phyloP scores from a whole-genome alignment of 257 asterid genomes.

The Solanum chilense region DNA sequence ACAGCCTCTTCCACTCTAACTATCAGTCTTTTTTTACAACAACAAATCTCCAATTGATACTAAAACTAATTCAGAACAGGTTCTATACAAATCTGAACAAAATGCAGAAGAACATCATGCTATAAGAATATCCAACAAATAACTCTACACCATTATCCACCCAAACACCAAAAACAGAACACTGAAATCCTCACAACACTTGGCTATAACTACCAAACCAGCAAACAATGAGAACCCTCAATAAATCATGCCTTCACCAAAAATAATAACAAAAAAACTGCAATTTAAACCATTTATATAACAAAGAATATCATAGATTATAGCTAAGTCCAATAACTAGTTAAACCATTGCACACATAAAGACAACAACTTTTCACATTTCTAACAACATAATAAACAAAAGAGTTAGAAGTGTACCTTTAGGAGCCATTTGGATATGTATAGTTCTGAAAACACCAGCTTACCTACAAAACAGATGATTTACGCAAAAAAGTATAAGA shows the following conservation, averaged over 20 bases:
- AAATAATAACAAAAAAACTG: background rate
- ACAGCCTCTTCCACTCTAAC: background rate
- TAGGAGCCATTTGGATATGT: conserved; percentile 36
- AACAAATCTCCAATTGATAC: background rate
- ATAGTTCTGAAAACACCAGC: background rate
- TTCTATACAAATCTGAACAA: background rate
- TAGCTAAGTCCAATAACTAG: background rate
- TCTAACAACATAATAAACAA: background rate
- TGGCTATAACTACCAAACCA: background rate
- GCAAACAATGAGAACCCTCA: background rate
- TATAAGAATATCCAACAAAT: background rate
- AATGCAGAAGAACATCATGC: background rate
- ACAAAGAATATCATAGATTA: background rate
- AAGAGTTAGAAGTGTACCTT: conserved; percentile 22
- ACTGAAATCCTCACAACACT: background rate
- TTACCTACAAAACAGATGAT: conserved; percentile 16
- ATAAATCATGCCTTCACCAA: background rate
- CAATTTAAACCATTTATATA: background rate
- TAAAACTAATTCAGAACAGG: background rate
- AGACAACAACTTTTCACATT: background rate
- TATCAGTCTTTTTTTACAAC: background rate
- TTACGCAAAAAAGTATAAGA: background rate
- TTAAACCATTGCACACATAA: background rate
- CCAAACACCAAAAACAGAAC: too few species aligned
- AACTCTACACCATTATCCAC: background rate